These are phyloP conservation scores for Tilletia walkeri DNA, from an alignment of 1,284 basidiomycete species.

Conservation along the genomic window DNA sequence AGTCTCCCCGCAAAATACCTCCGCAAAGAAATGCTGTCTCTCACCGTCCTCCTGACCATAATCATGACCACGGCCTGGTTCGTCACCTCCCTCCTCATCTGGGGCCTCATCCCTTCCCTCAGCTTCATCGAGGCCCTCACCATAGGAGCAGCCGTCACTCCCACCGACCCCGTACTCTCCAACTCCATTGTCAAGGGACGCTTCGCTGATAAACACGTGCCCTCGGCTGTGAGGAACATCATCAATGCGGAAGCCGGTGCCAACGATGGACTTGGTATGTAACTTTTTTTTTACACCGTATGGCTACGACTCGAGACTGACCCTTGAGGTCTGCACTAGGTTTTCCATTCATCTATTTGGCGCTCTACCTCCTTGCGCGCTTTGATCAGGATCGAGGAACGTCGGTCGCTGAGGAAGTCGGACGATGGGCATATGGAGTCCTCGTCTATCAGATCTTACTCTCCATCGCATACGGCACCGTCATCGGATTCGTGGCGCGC, in stretches of 20 bases:
- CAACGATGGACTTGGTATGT: constrained; percentile 55
- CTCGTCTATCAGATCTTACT: constrained; percentile 57
- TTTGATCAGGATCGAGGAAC: constrained; percentile 32
- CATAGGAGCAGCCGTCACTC: constrained; percentile 57
- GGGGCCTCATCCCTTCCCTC: constrained; percentile 53
- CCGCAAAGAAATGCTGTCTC: constrained; percentile 46
- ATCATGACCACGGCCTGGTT: constrained; percentile 59
- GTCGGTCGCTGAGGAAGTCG: constrained; percentile 50
- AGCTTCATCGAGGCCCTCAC: constrained; percentile 56
- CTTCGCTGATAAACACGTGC: constrained; percentile 58
- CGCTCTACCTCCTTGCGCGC: constrained; percentile 53
- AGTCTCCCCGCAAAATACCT: constrained; percentile 55
- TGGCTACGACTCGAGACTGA: too few species aligned
- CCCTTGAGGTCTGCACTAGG: too few species aligned
- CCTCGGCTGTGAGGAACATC: constrained; percentile 55
- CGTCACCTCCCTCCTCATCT: constrained; percentile 54
- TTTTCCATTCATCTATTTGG: constrained; percentile 40
- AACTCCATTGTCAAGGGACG: constrained; percentile 55
- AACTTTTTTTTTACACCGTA: too few species aligned
- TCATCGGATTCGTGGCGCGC: constrained; percentile 56
- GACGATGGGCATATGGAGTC: constrained; percentile 57
- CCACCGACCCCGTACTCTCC: constrained; percentile 58
- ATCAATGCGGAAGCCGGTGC: constrained; percentile 57
- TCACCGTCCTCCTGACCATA: constrained; percentile 52
- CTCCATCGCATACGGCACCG: constrained; percentile 52